Percentiles rank a stretch among this genome's conserved stretches.
These are phyloP conservation scores for Telfairia occidentalis DNA, from an alignment of 331 rosid genomes.

Conservation along the genomic window DNA sequence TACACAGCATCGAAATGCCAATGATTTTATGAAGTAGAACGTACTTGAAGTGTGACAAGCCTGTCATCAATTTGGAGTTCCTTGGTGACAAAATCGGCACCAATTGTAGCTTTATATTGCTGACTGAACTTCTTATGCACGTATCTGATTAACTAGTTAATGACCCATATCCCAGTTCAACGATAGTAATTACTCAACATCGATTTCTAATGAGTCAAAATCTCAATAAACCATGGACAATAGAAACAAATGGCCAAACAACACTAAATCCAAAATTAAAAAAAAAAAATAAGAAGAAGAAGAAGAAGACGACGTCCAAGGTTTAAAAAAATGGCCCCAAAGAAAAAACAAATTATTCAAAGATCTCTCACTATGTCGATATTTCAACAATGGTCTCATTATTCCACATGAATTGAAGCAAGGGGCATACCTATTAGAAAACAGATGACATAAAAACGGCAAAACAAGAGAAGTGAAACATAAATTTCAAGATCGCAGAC, in stretches of 20 bases:
- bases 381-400: neutral
- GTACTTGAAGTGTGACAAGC: conserved; percentile 86
- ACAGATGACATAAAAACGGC: neutral
- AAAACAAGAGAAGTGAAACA: neutral
- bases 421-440: neutral
- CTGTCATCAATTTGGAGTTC: conserved; percentile 93
- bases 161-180: conserved; percentile 22
- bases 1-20: conserved; percentile 18
- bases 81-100: conserved; percentile 94
- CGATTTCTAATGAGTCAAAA: neutral
- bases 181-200: neutral
- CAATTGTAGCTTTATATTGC: conserved; percentile 96
- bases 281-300: neutral
- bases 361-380: neutral
- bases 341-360: neutral
- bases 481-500: conserved; percentile 4
- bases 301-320: neutral
- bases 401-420: neutral
- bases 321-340: neutral
- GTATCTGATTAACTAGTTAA: conserved; percentile 50
- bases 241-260: neutral
- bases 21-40: conserved; percentile 24
- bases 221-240: neutral
- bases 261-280: neutral
- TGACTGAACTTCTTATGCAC: conserved; percentile 93